Evolutionary conservation across 768 basidiomycete species (phyloP).

Genomic region (Chalciporus piperatus): DNA sequence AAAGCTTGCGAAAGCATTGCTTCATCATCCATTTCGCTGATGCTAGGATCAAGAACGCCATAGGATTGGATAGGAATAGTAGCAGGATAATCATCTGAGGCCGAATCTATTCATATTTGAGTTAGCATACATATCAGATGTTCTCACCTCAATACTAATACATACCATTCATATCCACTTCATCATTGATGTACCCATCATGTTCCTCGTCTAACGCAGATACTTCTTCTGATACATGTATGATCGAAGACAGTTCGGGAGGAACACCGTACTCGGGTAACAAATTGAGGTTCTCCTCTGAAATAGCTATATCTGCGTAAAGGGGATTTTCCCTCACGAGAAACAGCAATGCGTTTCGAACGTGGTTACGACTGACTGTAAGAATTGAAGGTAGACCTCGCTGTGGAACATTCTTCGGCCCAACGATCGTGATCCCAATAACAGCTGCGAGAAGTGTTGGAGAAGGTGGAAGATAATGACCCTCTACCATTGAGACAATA

Average conservation of each 20-base stretch:
- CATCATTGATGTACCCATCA: background rate
- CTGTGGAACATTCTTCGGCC: background rate
- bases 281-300: background rate
- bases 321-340: background rate
- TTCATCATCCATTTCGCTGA: background rate
- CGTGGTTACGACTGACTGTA: background rate
- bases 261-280: background rate
- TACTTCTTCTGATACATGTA: background rate
- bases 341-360: background rate
- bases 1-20: background rate
- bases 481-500: background rate
- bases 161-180: no score
- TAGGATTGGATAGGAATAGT: background rate
- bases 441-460: background rate
- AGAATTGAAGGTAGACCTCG: background rate
- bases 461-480: background rate
- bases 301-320: background rate
- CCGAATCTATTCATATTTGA: no score
- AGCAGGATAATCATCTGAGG: background rate
- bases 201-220: background rate
- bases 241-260: background rate
- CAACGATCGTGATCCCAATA: background rate
- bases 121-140: no score
- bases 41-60: background rate
- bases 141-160: no score